A percentile compares a stretch with the other conserved stretches of the same genome.
Evolutionary conservation across 306 rosid genomes (phyloP).

Genomic region (Rosa chinensis): DNA sequence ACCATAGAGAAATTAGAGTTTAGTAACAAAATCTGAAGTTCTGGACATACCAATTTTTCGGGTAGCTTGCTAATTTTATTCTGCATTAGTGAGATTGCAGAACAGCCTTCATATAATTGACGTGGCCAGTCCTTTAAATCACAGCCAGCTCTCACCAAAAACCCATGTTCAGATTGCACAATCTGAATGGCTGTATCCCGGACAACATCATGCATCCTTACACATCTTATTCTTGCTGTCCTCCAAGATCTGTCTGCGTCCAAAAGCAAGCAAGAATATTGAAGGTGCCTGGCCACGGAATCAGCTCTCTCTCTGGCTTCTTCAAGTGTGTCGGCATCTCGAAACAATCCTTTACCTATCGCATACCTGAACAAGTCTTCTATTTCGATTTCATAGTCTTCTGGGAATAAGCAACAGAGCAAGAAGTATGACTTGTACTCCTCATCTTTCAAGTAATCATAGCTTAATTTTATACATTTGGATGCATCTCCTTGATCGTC

Average conservation of each 20-base stretch:
- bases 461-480: constrained; percentile 21
- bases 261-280: constrained; percentile 18
- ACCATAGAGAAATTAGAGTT: accelerated
- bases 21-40: background rate
- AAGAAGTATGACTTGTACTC: constrained; percentile 18
- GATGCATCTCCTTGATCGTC: background rate
- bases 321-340: background rate
- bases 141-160: background rate
- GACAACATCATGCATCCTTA: constrained; percentile 12
- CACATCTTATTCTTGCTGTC: too few species aligned
- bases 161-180: background rate
- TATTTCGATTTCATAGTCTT: background rate
- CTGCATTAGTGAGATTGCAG: background rate
- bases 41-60: background rate
- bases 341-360: constrained; percentile 9
- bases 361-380: constrained; percentile 20
- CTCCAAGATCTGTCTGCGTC: background rate
- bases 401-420: constrained; percentile 22
- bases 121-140: background rate
- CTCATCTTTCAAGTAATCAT: constrained; percentile 5
- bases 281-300: constrained; percentile 10
- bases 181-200: background rate
- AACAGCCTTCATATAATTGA: background rate
- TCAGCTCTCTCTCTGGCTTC: constrained; percentile 3
- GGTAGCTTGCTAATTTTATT: background rate